Conservation (phyloP, 192 early-diverging fungal genomes). For the Anaeromyces robustus region DNA sequence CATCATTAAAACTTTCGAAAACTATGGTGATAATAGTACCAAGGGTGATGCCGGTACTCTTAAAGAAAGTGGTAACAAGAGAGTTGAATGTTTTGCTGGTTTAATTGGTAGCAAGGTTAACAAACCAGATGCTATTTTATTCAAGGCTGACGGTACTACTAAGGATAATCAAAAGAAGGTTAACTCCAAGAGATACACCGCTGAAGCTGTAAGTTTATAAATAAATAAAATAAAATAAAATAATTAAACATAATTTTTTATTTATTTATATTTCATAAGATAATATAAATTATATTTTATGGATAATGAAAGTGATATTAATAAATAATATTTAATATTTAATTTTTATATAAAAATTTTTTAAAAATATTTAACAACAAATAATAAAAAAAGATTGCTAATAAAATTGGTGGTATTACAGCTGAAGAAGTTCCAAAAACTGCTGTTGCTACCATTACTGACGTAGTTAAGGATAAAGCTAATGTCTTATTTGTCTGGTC, state of each 20-base stretch:
- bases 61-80: background rate
- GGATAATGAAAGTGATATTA: too few species aligned
- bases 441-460: background rate
- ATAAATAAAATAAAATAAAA: too few species aligned
- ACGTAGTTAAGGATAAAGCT: background rate
- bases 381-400: background rate
- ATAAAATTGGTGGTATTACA: background rate
- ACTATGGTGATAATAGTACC: too few species aligned
- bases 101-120: background rate
- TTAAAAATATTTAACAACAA: too few species aligned
- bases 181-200: background rate
- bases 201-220: background rate
- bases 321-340: too few species aligned
- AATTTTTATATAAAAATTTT: too few species aligned
- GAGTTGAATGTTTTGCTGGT: background rate
- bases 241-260: too few species aligned
- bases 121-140: background rate
- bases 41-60: too few species aligned
- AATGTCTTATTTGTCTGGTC: background rate
- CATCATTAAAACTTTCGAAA: too few species aligned
- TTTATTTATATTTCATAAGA: too few species aligned
- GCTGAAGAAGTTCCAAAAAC: background rate
- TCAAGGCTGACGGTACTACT: background rate
- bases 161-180: background rate
- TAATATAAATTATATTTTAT: too few species aligned